Evolutionary conservation across 805 yeast genomes (phyloP), one percentile per base, ranked within the genome.

Genomic region (Kodamaea kaohsiungensis): DNA sequence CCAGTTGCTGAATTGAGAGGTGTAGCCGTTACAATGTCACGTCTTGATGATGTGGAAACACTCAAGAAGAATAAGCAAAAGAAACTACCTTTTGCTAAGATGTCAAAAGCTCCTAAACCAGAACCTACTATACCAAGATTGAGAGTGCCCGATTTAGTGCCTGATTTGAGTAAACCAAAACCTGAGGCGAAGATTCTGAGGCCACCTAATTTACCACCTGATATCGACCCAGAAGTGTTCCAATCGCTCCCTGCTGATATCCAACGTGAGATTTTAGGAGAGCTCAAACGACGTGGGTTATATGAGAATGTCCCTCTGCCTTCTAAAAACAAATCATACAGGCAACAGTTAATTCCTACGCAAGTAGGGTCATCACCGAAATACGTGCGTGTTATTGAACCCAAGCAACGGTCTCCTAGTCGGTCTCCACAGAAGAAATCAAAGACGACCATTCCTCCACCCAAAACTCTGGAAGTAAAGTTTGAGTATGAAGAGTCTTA

Each of bases 1-100:
- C 86, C 87, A 0, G 86, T 89, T 0, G 64, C 65, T 12, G 96
- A 90, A 38, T 68, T 92, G 8, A 72, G 98, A 48, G 98, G 98
- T 0, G 70, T 93, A 2, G 87, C 96, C 0, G 74, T 93, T 1
- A 88, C 85, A 25, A 76, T 91, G 70, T 77, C 80, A 7, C 83
- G 83, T 59, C 72, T 92, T 37, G 73, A 73, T n/a, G 77, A 74
- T 51, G 58, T 53, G 2, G 58, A 49, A 8, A 52, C 38, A 12
- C 10, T 57, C 22, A 63, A 61, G 38, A 61, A 58, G 19, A 59
- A 49, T 15, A 56, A 59, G 25, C 77, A 71, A 53, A 60, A 55
- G 59, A 64, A 52, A 51, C 59, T 72, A 18, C 65, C 50, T 1
- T 50, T 50, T 43, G 8, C 45, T 2, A 40, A 40, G 25, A 19